Evolutionary conservation across 306 rosid genomes (phyloP), one percentile per base, ranked within the genome.

Genomic region (Sophora flavescens): DNA sequence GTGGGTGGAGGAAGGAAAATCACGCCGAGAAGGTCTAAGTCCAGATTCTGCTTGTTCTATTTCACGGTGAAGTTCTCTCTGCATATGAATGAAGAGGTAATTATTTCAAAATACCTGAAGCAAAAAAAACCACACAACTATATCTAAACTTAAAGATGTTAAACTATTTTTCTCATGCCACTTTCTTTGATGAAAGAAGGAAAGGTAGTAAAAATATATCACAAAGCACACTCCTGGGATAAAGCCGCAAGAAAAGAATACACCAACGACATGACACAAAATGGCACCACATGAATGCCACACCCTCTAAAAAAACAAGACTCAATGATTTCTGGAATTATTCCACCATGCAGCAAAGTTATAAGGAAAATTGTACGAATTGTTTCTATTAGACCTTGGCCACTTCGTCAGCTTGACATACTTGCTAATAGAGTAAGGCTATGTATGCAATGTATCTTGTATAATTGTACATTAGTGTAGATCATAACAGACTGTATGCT

Each of bases 21-120:
- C 98, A 2, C 98, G 98, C 70, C 96, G 86, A 50, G 97, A 86
- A 39, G 90, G 86, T 32, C 96, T 85, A 60, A 88, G 63, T 79
- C 98, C 97, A 61, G 96, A 88, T 86, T 93, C 98, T 17, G 89
- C 97, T 87, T 88, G 97, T 87, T 93, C 98, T 80, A 89, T 72
- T 72, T 93, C 98, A 65, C 93, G 91, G 89, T 91, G 96, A 78
- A 91, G 93, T 74, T 93, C 98, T 82, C 96, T 89, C 98, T 93
- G 82, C 75, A 74, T 74, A 68, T 48, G 78, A 61, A 86, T 22
- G 51, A 39, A 85, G 50, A 63, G 35, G 41, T 62, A 33, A 10
- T 28, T 53, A 59, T 17, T 42, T 70, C 18, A 51, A 77, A 79
- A 26, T 58, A 56, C 30, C 18, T 45, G 36, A 63, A 65, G 63